Conservation (phyloP, 345 rosid species). For the Noccaea caerulescens region DNA sequence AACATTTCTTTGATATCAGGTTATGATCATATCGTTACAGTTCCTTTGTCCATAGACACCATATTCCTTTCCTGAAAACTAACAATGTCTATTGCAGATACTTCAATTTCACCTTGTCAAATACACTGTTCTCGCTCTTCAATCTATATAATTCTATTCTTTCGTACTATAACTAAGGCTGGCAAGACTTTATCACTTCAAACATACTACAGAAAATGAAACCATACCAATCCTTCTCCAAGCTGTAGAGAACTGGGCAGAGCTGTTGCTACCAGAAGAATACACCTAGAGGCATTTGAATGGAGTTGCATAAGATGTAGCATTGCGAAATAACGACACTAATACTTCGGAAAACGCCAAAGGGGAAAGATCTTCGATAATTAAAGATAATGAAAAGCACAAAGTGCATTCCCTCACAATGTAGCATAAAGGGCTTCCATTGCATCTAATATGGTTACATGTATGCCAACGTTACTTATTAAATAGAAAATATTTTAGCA, state of each 20-base stretch:
- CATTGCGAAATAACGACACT: constrained; percentile 1
- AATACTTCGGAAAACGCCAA: neutral
- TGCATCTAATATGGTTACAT: neutral
- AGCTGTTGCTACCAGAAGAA: constrained; percentile 72
- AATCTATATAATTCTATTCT: constrained; percentile 14
- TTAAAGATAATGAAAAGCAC: constrained; percentile 16
- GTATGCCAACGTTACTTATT: constrained; percentile 7
- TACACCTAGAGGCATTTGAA: constrained; percentile 52
- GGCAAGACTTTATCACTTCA: constrained; percentile 9
- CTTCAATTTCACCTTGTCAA: constrained; percentile 4
- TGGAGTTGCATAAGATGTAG: constrained; percentile 21
- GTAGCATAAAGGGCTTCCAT: constrained; percentile 18
- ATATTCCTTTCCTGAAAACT: constrained; percentile 18
- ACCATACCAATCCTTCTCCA: constrained; percentile 73
- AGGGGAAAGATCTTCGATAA: neutral
- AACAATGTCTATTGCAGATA: constrained; percentile 13
- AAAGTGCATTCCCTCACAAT: neutral
- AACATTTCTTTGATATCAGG: constrained; percentile 13
- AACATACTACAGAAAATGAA: constrained; percentile 24
- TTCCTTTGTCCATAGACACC: constrained; percentile 10
- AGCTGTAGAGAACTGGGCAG: constrained; percentile 54
- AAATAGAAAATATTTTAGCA: neutral
- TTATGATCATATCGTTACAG: constrained; percentile 13
- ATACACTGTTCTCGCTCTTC: constrained; percentile 26
- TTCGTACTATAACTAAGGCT: constrained; percentile 11